A percentile compares a stretch with the other conserved stretches of the same genome.
These are phyloP conservation scores for Massarina eburnea DNA, from an alignment of 2,329 filamentous ascomycete species.

Conservation along the genomic window DNA sequence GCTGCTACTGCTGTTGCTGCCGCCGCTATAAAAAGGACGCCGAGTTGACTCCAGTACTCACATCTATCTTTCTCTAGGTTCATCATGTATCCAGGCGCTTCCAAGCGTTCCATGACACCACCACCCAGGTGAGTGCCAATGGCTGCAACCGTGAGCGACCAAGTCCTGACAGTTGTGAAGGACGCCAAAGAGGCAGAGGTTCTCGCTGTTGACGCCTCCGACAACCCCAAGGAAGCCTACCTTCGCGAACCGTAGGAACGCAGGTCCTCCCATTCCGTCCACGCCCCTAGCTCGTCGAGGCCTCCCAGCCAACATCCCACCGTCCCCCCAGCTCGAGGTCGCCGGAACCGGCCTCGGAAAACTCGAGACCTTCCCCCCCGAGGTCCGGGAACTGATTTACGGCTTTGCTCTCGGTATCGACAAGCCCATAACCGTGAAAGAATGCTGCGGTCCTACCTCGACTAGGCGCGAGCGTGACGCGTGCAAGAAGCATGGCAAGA, in stretches of 20 bases:
- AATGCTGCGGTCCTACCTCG: slow-evolving; percentile 14
- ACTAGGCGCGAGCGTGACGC: slow-evolving; percentile 13
- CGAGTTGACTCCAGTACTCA: no score
- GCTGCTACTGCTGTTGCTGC: no score
- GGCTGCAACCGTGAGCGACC: background rate
- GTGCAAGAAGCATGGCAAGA: slow-evolving; percentile 16
- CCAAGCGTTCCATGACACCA: background rate
- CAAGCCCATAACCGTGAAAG: slow-evolving; percentile 10
- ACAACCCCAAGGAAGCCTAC: background rate
- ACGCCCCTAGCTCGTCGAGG: background rate
- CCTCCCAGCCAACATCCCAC: background rate
- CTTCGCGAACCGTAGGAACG: background rate
- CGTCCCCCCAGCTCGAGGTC: background rate
- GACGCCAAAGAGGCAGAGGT: background rate
- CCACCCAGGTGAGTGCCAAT: background rate
- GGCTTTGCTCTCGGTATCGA: slow-evolving; percentile 8
- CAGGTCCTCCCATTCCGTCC: background rate
- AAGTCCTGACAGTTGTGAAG: background rate
- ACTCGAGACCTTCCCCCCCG: slow-evolving; percentile 10
- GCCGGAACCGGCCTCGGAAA: slow-evolving; percentile 8
- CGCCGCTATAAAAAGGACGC: no score
- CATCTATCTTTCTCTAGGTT: no score
- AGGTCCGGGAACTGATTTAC: slow-evolving; percentile 15
- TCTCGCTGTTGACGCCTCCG: background rate
- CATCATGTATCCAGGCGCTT: no score